Evolutionary conservation across 2,329 filamentous ascomycete species (phyloP).

Genomic region (Diaporthe vexans): DNA sequence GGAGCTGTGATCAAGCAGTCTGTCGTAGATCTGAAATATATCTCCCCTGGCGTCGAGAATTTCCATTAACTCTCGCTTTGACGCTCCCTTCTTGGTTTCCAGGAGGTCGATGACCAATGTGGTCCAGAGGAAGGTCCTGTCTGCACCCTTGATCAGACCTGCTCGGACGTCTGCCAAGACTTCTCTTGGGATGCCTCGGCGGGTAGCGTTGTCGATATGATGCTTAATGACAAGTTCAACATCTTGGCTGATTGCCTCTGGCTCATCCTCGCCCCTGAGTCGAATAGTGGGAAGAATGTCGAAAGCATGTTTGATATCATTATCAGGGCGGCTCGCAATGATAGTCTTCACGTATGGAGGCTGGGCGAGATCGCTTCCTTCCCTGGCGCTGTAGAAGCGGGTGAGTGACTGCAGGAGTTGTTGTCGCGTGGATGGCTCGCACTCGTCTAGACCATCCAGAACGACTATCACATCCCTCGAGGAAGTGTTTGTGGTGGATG

Average conservation of each 20-base stretch:
- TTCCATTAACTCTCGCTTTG: conserved; percentile 38
- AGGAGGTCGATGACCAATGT: conserved; percentile 44
- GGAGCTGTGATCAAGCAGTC: conserved; percentile 40
- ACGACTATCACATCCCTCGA: conserved; percentile 42
- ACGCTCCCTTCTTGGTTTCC: conserved; percentile 39
- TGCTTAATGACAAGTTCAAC: conserved; percentile 40
- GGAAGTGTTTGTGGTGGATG: conserved; percentile 3
- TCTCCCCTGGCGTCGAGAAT: conserved; percentile 40
- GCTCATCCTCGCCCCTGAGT: conserved; percentile 43
- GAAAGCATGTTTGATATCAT: conserved; percentile 43
- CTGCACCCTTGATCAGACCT: conserved; percentile 41
- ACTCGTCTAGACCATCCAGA: conserved; percentile 44
- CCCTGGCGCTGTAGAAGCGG: conserved; percentile 27
- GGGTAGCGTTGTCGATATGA: conserved; percentile 39
- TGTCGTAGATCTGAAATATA: conserved; percentile 42
- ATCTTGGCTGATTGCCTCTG: conserved; percentile 42
- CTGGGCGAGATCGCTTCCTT: conserved; percentile 20
- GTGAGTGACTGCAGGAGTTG: conserved; percentile 37
- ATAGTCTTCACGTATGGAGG: conserved; percentile 42
- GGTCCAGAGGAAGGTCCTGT: conserved; percentile 46
- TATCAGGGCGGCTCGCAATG: conserved; percentile 43
- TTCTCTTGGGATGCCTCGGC: conserved; percentile 37
- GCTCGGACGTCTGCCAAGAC: conserved; percentile 36
- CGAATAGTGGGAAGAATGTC: conserved; percentile 39
- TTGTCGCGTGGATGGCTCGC: conserved; percentile 34